Base-by-base conservation (phyloP, 2,329 filamentous ascomycete species). In the Corynespora cassiicola region DNA sequence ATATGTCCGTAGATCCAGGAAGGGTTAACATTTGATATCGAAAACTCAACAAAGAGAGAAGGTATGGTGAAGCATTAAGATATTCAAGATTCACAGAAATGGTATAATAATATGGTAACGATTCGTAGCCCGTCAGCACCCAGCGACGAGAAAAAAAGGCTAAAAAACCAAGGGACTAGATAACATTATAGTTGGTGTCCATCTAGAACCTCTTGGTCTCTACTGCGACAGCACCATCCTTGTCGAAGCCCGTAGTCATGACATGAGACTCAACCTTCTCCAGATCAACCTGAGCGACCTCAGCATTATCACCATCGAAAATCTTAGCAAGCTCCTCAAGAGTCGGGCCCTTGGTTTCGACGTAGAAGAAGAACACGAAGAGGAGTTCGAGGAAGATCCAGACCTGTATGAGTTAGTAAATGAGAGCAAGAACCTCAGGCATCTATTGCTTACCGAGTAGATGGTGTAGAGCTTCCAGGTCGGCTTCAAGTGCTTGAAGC, bases 241-340 rank as follows among this genome's bases (percentile, higher is more conserved):
- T 65, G 45, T 65, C 62, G 38, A 44, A 57, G 15, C 52, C 54
- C 17, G 45, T 42, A 15, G 46, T 40, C 23, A 50, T 42, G 22
- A 47, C 40, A 7, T 48, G 38, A 8, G 34, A 22, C 20, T 56
- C 54, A 10, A 58, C 42, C 19, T 52, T 51, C 35, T 54, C 53
- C 22, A 60, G 31, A 31, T 64, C 54, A 14, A 62, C 27, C n/a
- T 56, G 42, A 5, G 52, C 54, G 24, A 68, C 62, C 42, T 66
- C 75, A 14, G 79, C 80, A 21, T 78, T 72, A 18, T 82, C 78
- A 24, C 83, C 85, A 52, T 88, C 85, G 54, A 88, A 88, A 61
- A 88, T 86, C 55, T 80, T 79, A 30, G 84, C 81, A 46, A 87
- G 78, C 61, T 87, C 83, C 61, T 88, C 85, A 1, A 88, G 80